Evolutionary conservation across 805 yeast species (phyloP).

Genomic region (Diddensiella caesifluorescens): DNA sequence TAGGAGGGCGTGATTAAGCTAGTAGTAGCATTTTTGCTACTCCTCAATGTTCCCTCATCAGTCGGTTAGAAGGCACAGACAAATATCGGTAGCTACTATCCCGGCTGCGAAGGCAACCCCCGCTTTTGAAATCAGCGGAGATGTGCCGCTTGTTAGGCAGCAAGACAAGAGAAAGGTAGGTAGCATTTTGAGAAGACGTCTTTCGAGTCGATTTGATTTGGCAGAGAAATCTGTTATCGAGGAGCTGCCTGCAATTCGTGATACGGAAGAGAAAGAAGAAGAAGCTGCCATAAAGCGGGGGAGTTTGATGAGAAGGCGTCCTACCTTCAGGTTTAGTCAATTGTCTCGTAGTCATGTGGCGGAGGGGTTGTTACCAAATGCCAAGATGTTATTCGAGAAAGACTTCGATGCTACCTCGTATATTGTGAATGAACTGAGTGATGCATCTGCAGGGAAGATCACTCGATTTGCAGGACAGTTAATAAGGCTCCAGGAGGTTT

Average conservation of each 20-base stretch:
- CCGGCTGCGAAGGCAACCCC: constrained; percentile 6
- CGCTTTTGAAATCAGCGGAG: constrained; percentile 7
- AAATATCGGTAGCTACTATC: constrained; percentile 21
- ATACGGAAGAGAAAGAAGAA: constrained; percentile 57
- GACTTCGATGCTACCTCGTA: constrained; percentile 40
- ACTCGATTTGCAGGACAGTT: constrained; percentile 61
- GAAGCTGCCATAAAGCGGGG: too few species aligned
- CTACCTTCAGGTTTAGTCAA: too few species aligned
- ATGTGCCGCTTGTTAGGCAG: constrained; percentile 21
- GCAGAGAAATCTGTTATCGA: constrained; percentile 55
- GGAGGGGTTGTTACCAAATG: neutral
- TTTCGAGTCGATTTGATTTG: constrained; percentile 49
- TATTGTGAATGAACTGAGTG: constrained; percentile 47
- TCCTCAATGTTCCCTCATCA: too few species aligned
- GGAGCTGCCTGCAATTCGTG: constrained; percentile 76
- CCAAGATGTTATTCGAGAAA: neutral
- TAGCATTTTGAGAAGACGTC: constrained; percentile 24
- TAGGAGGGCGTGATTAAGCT: too few species aligned
- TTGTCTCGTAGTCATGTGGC: too few species aligned
- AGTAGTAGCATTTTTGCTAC: too few species aligned
- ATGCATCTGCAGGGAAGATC: constrained; percentile 66
- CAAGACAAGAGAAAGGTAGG: constrained; percentile 25
- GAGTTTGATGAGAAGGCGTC: too few species aligned
- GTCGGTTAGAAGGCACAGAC: constrained; percentile 27
- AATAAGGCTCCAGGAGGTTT: constrained; percentile 38